These are phyloP conservation scores for Orobanche coerulescens DNA, from an alignment of 257 asterid genomes.

Conservation along the genomic window DNA sequence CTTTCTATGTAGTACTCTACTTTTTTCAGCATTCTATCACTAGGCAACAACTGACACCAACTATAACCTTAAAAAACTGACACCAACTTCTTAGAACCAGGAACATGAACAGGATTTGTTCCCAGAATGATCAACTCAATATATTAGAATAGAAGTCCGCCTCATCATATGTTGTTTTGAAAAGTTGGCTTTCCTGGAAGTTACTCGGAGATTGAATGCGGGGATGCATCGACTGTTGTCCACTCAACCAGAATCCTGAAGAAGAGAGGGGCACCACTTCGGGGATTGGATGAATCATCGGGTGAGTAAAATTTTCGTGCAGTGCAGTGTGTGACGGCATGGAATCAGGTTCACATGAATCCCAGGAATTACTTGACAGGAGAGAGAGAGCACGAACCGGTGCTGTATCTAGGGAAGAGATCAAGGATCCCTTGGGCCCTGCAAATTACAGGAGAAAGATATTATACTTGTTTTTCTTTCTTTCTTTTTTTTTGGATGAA, in stretches of 20 bases:
- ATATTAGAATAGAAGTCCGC: slow-evolving; percentile 35
- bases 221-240: slow-evolving; percentile 30
- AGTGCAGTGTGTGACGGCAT: slow-evolving; percentile 32
- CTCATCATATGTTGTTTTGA: slow-evolving; percentile 43
- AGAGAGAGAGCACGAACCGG: slow-evolving; percentile 89
- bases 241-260: slow-evolving; percentile 44
- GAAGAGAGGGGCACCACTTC: slow-evolving; percentile 43
- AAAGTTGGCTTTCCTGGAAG: slow-evolving; percentile 38
- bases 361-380: slow-evolving; percentile 83
- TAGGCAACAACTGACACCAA: background rate
- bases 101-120: background rate
- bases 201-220: too few relatives aligned
- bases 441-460: background rate
- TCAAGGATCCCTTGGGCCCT: slow-evolving; percentile 52
- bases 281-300: slow-evolving; percentile 37
- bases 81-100: background rate
- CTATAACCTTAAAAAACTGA: background rate
- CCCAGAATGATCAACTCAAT: slow-evolving; percentile 26
- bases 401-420: slow-evolving; percentile 34
- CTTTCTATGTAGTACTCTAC: background rate
- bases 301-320: slow-evolving; percentile 31
- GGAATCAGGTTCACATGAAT: slow-evolving; percentile 44
- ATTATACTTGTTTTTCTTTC: too few relatives aligned
- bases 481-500: too few relatives aligned
- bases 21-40: background rate